A percentile compares a stretch with the other conserved stretches of the same genome.
Evolutionary conservation across 2,329 filamentous ascomycete genomes (phyloP).

Genomic region (Orbilia brochopaga): DNA sequence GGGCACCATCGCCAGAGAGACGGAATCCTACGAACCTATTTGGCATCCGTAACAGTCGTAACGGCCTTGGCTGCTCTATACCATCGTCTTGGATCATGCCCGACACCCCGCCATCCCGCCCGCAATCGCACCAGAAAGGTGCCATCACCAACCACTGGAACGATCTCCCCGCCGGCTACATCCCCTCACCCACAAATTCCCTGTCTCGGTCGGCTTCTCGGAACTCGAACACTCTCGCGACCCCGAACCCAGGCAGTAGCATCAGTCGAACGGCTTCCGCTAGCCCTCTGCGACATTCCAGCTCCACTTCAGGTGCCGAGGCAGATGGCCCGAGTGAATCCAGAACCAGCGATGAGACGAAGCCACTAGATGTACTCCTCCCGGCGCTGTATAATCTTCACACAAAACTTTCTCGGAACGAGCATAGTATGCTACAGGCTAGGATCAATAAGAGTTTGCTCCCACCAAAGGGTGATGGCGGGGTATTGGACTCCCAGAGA

Average conservation of each 20-base stretch:
- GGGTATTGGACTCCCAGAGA: conserved; percentile 46
- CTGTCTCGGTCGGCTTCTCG: conserved; percentile 50
- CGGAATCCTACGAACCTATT: no score
- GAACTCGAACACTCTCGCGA: conserved; percentile 25
- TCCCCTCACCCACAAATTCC: conserved; percentile 44
- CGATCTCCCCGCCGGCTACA: conserved; percentile 54
- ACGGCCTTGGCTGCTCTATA: background rate
- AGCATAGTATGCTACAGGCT: conserved; percentile 47
- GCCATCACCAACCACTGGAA: conserved; percentile 55
- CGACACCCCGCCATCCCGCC: conserved; percentile 13
- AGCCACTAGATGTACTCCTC: conserved; percentile 32
- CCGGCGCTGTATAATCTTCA: conserved; percentile 45
- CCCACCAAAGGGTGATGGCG: conserved; percentile 16
- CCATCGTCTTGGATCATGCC: background rate
- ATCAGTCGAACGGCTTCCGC: background rate
- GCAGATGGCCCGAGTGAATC: background rate
- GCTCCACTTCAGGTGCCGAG: background rate
- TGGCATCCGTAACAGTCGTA: no score
- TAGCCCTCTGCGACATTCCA: background rate
- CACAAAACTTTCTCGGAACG: conserved; percentile 40
- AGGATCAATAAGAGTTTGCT: conserved; percentile 51
- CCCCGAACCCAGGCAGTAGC: background rate
- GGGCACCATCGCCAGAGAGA: no score
- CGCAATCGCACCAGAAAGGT: conserved; percentile 54
- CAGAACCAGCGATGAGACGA: conserved; percentile 7